Conservation (phyloP, 208 protist genomes). For the Naegleria gruberi region DNA sequence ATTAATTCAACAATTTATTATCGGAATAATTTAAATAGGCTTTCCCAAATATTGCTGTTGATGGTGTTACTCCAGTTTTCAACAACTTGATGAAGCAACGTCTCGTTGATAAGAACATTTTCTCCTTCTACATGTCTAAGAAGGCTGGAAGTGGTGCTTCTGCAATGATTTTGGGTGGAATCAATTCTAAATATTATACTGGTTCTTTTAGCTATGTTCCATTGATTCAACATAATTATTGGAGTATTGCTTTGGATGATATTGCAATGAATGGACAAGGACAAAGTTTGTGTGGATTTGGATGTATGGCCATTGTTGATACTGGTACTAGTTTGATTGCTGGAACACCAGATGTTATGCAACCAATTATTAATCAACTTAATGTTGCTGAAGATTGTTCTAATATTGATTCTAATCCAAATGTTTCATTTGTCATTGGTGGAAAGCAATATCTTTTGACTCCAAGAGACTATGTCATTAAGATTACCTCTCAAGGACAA, state of each 20-base stretch:
- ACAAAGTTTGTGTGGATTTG: conserved; percentile 41
- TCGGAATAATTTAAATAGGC: too few relatives aligned
- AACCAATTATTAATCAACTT: conserved; percentile 38
- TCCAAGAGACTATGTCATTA: conserved; percentile 66
- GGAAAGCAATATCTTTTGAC: conserved; percentile 57
- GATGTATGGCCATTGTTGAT: conserved; percentile 59
- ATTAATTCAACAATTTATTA: too few relatives aligned
- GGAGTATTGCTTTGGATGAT: conserved; percentile 60
- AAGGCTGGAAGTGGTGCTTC: conserved; percentile 41
- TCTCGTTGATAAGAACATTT: conserved; percentile 37
- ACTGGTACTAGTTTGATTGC: conserved; percentile 85
- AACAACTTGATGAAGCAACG: conserved; percentile 43
- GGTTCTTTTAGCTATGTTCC: conserved; percentile 63
- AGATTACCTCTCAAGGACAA: conserved; percentile 41
- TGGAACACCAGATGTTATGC: conserved; percentile 48
- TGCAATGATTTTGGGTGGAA: conserved; percentile 69
- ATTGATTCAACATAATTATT: conserved; percentile 72
- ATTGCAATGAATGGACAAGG: conserved; percentile 40
- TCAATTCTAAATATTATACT: conserved; percentile 57
- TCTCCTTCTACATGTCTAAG: conserved; percentile 66
- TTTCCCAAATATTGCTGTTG: conserved; percentile 67
- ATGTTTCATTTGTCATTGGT: conserved; percentile 53
- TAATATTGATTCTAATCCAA: conserved; percentile 50
- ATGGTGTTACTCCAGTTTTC: conserved; percentile 62
- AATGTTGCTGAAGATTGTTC: conserved; percentile 50